Conservation (phyloP, 1,284 basidiomycete species). For the Malassezia nana region DNA sequence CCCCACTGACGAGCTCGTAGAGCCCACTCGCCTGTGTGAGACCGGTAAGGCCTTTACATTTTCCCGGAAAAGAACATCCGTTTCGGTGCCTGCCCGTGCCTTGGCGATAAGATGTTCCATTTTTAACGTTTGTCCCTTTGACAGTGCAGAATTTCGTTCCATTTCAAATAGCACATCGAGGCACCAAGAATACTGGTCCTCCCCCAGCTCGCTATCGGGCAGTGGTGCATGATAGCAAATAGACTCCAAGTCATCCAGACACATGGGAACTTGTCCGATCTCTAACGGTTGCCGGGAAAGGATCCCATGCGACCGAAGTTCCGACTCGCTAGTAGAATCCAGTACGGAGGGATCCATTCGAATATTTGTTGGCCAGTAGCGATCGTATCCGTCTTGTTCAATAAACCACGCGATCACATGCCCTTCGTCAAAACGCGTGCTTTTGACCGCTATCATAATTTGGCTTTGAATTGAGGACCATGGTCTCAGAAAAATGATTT, state of each 20-base stretch:
- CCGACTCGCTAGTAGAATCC: neutral
- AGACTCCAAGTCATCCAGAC: constrained; percentile 13
- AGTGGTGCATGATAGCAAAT: constrained; percentile 10
- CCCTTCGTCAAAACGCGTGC: constrained; percentile 18
- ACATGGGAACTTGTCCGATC: constrained; percentile 3
- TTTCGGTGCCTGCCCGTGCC: neutral
- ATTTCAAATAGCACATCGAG: constrained; percentile 13
- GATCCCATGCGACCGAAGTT: neutral
- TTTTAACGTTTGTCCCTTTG: constrained; percentile 5
- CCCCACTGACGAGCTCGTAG: neutral
- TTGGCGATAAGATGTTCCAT: constrained; percentile 3
- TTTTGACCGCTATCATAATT: constrained; percentile 14
- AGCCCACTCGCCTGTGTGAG: neutral
- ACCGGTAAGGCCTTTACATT: neutral
- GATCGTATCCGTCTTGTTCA: constrained; percentile 3
- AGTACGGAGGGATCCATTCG: constrained; percentile 12
- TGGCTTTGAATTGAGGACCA: neutral
- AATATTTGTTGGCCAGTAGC: constrained; percentile 5
- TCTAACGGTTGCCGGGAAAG: neutral
- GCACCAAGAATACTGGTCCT: constrained; percentile 16
- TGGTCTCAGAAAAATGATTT: neutral
- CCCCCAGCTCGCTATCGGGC: constrained; percentile 15
- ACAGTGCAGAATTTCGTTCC: neutral
- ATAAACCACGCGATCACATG: constrained; percentile 13
- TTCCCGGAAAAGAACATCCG: neutral